phyloP scores from a whole-genome alignment of 805 yeast species.

The Saturnispora hagleri region DNA sequence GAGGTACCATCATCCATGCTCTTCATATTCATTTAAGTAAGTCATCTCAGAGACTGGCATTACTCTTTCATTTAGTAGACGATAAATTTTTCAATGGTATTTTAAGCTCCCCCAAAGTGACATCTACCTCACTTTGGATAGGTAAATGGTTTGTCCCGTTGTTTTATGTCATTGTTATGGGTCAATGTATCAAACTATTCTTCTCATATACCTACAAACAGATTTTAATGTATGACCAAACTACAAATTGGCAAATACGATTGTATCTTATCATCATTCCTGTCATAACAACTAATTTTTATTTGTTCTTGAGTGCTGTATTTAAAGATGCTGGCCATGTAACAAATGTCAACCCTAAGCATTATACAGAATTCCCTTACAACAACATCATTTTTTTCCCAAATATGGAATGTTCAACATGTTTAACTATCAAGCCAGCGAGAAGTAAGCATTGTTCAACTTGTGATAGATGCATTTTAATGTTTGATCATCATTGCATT shows the following conservation, averaged over 20 bases:
- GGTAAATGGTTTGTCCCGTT: slow-evolving; percentile 38
- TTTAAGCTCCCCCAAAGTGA: slow-evolving; percentile 12
- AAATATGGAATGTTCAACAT: slow-evolving; percentile 35
- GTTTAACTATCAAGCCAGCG: slow-evolving; percentile 63
- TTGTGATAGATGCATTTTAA: slow-evolving; percentile 55
- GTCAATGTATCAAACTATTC: slow-evolving; percentile 22
- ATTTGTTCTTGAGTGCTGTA: slow-evolving; percentile 31
- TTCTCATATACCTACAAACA: slow-evolving; percentile 17
- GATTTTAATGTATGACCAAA: slow-evolving; percentile 10
- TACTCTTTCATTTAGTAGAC: slow-evolving; percentile 18
- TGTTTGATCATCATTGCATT: slow-evolving; percentile 57
- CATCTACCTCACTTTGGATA: slow-evolving; percentile 9
- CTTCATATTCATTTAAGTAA: slow-evolving; percentile 10
- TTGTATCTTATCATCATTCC: slow-evolving; percentile 23
- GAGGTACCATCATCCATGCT: slow-evolving; percentile 29
- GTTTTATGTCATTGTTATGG: slow-evolving; percentile 31
- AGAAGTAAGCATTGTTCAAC: slow-evolving; percentile 66
- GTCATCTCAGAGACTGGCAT: background rate
- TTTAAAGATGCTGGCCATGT: slow-evolving; percentile 36
- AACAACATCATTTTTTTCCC: slow-evolving; percentile 37
- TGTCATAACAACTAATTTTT: slow-evolving; percentile 27
- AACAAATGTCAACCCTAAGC: background rate
- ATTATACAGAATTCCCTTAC: slow-evolving; percentile 22
- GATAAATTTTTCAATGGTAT: slow-evolving; percentile 18
- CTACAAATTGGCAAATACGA: slow-evolving; percentile 7